Base-by-base conservation (phyloP, 2,329 filamentous ascomycete genomes). In the Phialophora macrospora region DNA sequence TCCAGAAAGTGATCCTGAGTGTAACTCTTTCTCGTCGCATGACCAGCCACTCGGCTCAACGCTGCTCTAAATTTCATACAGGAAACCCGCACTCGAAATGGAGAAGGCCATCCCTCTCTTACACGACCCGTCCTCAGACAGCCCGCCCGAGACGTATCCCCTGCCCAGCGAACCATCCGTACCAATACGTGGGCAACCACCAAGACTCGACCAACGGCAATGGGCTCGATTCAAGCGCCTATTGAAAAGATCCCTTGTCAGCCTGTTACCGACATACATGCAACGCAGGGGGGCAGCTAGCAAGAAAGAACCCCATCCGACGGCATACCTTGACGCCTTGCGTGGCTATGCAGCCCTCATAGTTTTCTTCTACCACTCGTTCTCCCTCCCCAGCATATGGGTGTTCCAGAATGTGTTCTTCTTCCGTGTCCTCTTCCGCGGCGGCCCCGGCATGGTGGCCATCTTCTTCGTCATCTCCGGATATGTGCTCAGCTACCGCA, bases 381-480 rank as follows among this genome's bases (percentile, higher is more conserved):
- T 79, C 78, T 66, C 78, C 4, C 26, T 54, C 22, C 59, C 63
- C 28, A 30, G 34, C 55, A 55, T 41, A 14, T 62, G 46, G 56
- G 30, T 51, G 11, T 46, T 61, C 20, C 51, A 54, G 44, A 56
- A 80, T 5, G 1, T 52, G 4, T 52, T 52, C 14, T 74, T 81
- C 68, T 58, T 81, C 24, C 78, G 80, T 57, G 72, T 80, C 68
- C 48, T 70, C n/a, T 62, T 63, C 49, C 56, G 64, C 48, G 64
- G 66, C 32, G 71, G 68, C 1, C n/a, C 65, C 2, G 70, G 65
- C 14, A 68, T 69, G 62, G 80, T 82, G 22, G 76, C 77, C 59
- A 77, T 82, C 32, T 83, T 83, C 74, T 83, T 83, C 70, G 77
- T 83, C 54, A 77, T 83, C 32, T 82, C 80, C 8, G 81, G 80